Evolutionary conservation across 2,329 filamentous ascomycete genomes (phyloP).

Genomic region (Aspergillus uvarum): DNA sequence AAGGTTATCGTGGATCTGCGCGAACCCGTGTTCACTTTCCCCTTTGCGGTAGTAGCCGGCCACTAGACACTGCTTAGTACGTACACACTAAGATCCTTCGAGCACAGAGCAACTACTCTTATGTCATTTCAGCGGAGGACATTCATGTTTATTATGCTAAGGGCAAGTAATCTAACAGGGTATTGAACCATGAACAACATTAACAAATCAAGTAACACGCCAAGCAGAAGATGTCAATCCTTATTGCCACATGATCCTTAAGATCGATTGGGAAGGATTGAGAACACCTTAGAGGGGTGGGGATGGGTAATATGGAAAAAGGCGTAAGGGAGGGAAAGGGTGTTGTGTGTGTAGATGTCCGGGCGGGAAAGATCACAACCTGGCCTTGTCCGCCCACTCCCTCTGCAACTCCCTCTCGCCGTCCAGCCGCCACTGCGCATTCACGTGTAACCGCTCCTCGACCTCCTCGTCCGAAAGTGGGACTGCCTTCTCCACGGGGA

Average conservation of each 20-base stretch:
- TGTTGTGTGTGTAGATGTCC: too few relatives aligned
- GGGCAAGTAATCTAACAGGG: neutral
- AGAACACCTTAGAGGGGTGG: neutral
- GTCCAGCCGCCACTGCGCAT: constrained; percentile 33
- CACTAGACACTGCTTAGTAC: neutral
- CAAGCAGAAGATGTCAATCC: too few relatives aligned
- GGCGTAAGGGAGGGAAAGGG: neutral
- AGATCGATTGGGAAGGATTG: too few relatives aligned
- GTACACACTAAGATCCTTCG: neutral
- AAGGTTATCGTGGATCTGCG: constrained; percentile 9
- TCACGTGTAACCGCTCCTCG: constrained; percentile 27
- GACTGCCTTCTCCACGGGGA: constrained; percentile 32
- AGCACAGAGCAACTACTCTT: too few relatives aligned
- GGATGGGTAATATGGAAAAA: neutral
- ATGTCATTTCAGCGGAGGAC: too few relatives aligned
- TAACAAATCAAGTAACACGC: too few relatives aligned
- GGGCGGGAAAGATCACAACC: constrained; percentile 4
- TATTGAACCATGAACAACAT: neutral
- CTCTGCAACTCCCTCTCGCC: constrained; percentile 36
- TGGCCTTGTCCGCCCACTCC: constrained; percentile 33
- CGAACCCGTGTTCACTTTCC: neutral
- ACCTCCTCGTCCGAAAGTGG: constrained; percentile 40
- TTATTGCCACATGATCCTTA: too few relatives aligned
- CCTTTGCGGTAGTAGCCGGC: neutral
- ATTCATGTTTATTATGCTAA: neutral